These are phyloP conservation scores for baker's yeast (Saccharomyces cerevisiae) DNA, from an alignment of 805 yeast species.

Conservation along the genomic window DNA sequence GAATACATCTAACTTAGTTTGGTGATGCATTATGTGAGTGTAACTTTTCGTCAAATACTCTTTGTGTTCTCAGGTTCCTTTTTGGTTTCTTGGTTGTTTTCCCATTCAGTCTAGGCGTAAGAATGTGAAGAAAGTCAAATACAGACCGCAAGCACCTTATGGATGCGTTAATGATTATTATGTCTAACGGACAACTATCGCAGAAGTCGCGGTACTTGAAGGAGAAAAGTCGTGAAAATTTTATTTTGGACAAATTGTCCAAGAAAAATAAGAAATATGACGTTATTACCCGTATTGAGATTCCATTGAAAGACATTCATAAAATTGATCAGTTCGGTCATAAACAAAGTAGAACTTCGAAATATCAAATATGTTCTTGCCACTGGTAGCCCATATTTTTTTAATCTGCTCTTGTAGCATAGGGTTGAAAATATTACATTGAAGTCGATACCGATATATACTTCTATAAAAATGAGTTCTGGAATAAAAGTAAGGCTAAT, in stretches of 20 bases:
- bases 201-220: neutral
- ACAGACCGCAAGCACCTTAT: neutral
- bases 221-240: neutral
- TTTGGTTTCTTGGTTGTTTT: neutral
- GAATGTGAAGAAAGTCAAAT: neutral
- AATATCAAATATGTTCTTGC: too few species aligned
- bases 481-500: neutral
- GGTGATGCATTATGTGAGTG: constrained; percentile 17
- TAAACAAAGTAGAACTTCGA: too few species aligned
- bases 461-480: neutral
- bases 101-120: neutral
- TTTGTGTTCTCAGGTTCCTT: neutral
- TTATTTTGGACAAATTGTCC: neutral
- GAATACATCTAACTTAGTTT: constrained; percentile 22
- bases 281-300: neutral
- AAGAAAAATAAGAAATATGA: neutral
- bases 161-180: neutral
- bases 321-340: neutral
- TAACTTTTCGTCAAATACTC: neutral
- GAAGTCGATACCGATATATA: neutral
- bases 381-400: neutral
- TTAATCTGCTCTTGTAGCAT: neutral
- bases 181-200: neutral
- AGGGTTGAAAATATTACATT: neutral
- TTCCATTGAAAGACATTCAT: neutral